Conservation (phyloP, 352 stramenopile genomes). For the Globisporangium iwayamae region DNA sequence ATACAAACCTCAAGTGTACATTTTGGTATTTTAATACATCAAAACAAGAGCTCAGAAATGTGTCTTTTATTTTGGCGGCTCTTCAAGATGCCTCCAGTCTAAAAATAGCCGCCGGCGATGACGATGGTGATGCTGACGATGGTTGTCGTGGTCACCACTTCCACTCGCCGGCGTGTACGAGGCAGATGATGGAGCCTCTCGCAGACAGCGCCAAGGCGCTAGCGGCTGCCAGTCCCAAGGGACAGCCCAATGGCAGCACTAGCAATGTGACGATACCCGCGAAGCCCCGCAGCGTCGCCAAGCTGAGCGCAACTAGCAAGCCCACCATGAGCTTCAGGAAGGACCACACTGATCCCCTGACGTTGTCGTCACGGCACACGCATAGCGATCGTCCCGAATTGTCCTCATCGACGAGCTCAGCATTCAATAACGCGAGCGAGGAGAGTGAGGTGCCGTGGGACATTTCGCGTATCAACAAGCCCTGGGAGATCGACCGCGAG, state of each 20-base stretch:
- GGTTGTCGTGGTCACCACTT: not conserved
- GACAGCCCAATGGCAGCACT: not conserved
- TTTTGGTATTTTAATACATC: not conserved
- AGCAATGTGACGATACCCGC: not conserved
- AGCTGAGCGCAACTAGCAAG: not conserved
- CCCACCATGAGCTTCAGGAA: not conserved
- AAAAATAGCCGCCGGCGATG: not conserved
- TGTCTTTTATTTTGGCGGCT: not conserved
- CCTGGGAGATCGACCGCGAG: constrained; percentile 70
- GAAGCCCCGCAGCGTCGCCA: not conserved
- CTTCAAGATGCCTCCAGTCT: not conserved
- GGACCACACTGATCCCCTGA: not conserved
- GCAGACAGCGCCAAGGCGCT: not conserved
- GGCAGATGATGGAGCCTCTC: not conserved
- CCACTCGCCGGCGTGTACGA: not conserved
- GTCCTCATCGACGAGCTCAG: not conserved
- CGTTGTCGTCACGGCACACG: not conserved
- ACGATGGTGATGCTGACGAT: not conserved
- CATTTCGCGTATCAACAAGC: constrained; percentile 68
- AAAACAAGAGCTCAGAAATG: not conserved
- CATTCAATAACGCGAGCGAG: not conserved
- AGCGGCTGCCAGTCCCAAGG: not conserved
- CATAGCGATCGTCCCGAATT: not conserved
- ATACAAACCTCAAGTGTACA: not conserved
- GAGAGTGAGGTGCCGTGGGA: constrained; percentile 34